Conservation (phyloP, 208 protist species). For the Crithidia mellificae region DNA sequence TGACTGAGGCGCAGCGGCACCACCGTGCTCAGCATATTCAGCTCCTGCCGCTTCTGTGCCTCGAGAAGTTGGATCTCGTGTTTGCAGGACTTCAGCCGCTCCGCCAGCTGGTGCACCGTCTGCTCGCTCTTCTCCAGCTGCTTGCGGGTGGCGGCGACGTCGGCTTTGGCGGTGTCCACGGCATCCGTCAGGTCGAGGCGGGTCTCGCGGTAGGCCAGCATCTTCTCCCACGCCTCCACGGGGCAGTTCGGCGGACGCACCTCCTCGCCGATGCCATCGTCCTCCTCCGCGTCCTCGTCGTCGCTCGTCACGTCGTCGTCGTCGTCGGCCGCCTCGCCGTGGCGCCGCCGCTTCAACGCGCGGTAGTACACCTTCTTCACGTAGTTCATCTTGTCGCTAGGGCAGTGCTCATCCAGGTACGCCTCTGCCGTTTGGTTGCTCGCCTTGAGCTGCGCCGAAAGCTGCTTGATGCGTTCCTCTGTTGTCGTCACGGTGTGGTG, state of each 20-base stretch:
- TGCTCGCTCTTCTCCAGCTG: constrained; percentile 48
- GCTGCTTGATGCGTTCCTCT: constrained; percentile 54
- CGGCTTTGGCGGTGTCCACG: constrained; percentile 66
- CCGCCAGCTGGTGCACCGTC: constrained; percentile 74
- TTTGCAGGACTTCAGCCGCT: constrained; percentile 62
- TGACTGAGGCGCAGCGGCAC: constrained; percentile 87
- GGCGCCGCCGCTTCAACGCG: constrained; percentile 89
- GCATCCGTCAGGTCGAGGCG: constrained; percentile 92
- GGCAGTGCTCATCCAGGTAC: constrained; percentile 83
- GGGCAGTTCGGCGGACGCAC: constrained; percentile 90
- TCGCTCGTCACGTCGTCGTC: constrained; percentile 86
- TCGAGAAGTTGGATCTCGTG: constrained; percentile 90
- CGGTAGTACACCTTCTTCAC: constrained; percentile 92
- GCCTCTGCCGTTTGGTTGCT: constrained; percentile 78
- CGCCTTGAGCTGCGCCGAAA: constrained; percentile 71
- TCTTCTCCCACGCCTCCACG: constrained; percentile 75
- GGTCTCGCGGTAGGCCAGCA: constrained; percentile 88
- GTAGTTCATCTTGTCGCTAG: constrained; percentile 68
- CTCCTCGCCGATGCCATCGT: constrained; percentile 91
- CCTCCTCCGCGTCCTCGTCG: constrained; percentile 85
- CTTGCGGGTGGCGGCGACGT: constrained; percentile 30
- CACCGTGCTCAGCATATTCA: constrained; percentile 95
- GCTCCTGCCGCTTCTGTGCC: constrained; percentile 91
- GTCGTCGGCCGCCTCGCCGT: constrained; percentile 66
- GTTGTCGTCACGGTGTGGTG: constrained; percentile 47